Evolutionary conservation across 257 asterid genomes (phyloP), one percentile per base, ranked within the genome.

Genomic region (Craterostigma plantagineum): DNA sequence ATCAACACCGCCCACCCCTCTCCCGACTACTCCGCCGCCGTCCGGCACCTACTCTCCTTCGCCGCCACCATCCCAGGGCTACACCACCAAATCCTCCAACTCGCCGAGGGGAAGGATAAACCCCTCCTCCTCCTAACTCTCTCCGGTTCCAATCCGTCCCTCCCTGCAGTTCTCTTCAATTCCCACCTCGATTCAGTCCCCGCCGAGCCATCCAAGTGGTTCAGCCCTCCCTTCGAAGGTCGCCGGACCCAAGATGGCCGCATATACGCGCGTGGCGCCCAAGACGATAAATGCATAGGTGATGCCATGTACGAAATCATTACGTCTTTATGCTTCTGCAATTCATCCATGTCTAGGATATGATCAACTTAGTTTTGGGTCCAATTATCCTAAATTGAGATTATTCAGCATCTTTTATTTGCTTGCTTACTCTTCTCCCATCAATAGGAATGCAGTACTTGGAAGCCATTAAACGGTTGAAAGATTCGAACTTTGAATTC

Each of bases 121-220:
- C 95, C 98, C 18, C 71, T 82, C 36, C 78, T 87, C 57, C 65
- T 87, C 15, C 48, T 87, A 61, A 79, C 93, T 1, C 64, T 61
- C 69, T 75, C 77, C 10, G 92, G 95, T n/a, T 68, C 95, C 1
- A 53, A 82, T 55, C 91, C 95, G 14, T 17, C 71, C 13, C 86
- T 87, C 45, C 83, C 92, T 9, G 57, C 95, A 11, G 27, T 87
- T 42, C 77, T 87, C 34, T 51, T 87, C 61, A 82, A 87, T 48
- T 82, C 95, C 48, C 98, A 87, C 68, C 76, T 79, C 34, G 98
- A 87, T 13, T 87, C 95, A 34, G 93, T 82, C 63, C 98, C 95
- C 13, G 83, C 90, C 42, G 98, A 87, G 50, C 76, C 76, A 16
- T 41, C 75, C 42, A 82, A 82, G 64, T 87, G 95, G 95, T 51